Evolutionary conservation across 177 flowering plant genomes (phyloP).

Genomic region (Tripterygium wilfordii): DNA sequence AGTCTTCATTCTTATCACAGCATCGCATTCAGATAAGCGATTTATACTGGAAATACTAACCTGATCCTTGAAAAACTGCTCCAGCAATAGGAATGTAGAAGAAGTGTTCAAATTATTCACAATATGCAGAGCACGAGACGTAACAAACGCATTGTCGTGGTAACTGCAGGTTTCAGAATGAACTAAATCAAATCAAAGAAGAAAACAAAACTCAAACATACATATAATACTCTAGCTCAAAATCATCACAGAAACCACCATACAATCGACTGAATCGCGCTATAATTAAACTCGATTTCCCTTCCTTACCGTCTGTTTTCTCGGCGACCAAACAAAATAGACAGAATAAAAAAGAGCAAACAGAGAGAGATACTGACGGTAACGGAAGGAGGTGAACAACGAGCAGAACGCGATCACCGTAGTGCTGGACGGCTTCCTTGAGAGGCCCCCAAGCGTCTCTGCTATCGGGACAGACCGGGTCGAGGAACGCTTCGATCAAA

Average conservation of each 20-base stretch:
- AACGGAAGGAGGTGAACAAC: constrained; percentile 47
- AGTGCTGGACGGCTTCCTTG: constrained; percentile 33
- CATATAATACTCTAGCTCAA: background rate
- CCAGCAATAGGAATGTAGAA: constrained; percentile 63
- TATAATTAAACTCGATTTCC: too few relatives aligned
- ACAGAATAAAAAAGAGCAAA: background rate
- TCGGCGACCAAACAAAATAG: background rate
- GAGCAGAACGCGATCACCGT: constrained; percentile 34
- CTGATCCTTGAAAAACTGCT: constrained; percentile 75
- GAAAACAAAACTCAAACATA: background rate
- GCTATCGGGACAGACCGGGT: constrained; percentile 69
- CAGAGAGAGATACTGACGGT: constrained; percentile 33
- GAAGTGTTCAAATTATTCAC: constrained; percentile 50
- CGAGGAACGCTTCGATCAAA: constrained; percentile 53
- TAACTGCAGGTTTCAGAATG: constrained; percentile 43
- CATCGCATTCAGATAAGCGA: too few relatives aligned
- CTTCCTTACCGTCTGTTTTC: background rate
- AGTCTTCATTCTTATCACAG: too few relatives aligned
- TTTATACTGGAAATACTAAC: constrained; percentile 32
- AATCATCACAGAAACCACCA: too few relatives aligned
- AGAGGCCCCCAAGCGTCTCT: constrained; percentile 57
- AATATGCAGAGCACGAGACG: constrained; percentile 81
- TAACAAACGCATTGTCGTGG: constrained; percentile 76
- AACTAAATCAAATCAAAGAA: background rate
- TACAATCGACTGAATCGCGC: too few relatives aligned